Evolutionary conservation across 2,329 filamentous ascomycete species (phyloP).

Genomic region (Alternaria dauci): DNA sequence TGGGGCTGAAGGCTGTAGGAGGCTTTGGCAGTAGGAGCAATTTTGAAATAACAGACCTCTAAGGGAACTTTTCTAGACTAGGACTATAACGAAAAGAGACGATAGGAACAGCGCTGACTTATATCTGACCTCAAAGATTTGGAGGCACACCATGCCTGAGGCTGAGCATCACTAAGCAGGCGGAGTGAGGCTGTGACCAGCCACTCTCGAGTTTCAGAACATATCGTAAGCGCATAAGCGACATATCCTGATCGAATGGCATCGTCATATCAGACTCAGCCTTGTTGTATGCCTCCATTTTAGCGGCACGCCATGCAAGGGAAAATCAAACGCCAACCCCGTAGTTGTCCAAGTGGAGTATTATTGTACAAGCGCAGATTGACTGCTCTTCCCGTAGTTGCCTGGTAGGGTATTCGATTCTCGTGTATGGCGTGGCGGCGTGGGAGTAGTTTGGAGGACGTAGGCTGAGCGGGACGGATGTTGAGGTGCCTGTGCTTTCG

Average conservation of each 20-base stretch:
- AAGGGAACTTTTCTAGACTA: neutral
- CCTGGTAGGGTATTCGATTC: too few species aligned
- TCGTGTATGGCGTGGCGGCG: neutral
- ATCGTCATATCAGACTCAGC: neutral
- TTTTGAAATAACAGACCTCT: neutral
- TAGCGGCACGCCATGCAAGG: neutral
- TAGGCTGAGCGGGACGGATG: neutral
- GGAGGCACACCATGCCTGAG: too few species aligned
- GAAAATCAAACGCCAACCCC: too few species aligned
- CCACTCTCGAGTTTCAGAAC: neutral
- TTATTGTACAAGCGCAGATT: too few species aligned
- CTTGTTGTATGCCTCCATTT: neutral
- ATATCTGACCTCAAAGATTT: neutral
- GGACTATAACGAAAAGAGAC: neutral
- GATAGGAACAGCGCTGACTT: neutral
- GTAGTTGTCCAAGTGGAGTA: too few species aligned
- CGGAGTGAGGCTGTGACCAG: neutral
- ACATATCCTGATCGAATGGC: neutral
- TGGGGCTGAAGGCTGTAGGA: neutral
- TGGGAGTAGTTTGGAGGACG: neutral
- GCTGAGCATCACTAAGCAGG: too few species aligned
- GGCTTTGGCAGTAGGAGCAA: neutral
- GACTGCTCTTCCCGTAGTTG: too few species aligned
- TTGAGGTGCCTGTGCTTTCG: neutral
- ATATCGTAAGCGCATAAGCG: neutral